These are phyloP conservation scores for Trypanosomatidae sp. DNA, from an alignment of 208 protist genomes.

Conservation along the genomic window DNA sequence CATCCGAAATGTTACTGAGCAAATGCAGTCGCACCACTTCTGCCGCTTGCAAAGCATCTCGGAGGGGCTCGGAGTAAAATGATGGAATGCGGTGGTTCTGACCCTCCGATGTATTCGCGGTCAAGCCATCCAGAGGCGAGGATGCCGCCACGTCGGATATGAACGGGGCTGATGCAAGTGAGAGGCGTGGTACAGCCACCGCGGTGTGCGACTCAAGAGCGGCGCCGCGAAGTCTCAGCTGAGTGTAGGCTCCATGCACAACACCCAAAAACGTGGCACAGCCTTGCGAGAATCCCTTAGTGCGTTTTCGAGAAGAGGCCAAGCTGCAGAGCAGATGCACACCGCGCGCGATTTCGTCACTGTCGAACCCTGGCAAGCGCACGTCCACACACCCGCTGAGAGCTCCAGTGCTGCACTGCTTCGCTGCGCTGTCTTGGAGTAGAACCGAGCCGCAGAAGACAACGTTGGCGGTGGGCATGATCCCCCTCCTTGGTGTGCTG, in stretches of 20 bases:
- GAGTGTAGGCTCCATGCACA: slow-evolving; percentile 33
- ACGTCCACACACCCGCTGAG: slow-evolving; percentile 47
- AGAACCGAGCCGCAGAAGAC: slow-evolving; percentile 51
- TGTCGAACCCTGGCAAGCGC: slow-evolving; percentile 53
- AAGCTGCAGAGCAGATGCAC: slow-evolving; percentile 59
- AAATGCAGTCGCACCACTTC: slow-evolving; percentile 40
- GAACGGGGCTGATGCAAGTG: background rate
- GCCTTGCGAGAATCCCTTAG: slow-evolving; percentile 41
- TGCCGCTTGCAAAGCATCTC: slow-evolving; percentile 35
- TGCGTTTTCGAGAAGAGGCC: slow-evolving; percentile 49
- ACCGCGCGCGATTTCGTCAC: slow-evolving; percentile 54
- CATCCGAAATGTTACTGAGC: slow-evolving; percentile 35
- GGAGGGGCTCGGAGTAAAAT: slow-evolving; percentile 26
- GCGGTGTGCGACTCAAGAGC: background rate
- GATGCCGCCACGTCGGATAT: background rate
- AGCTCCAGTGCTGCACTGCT: slow-evolving; percentile 16
- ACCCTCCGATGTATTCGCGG: background rate
- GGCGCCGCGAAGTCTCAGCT: slow-evolving; percentile 4
- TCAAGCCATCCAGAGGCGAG: background rate
- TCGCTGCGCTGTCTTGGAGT: slow-evolving; percentile 10
- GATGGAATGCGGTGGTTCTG: slow-evolving; percentile 6
- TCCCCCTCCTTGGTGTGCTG: slow-evolving; percentile 55
- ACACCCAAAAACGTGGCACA: slow-evolving; percentile 48
- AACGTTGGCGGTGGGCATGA: slow-evolving; percentile 53
- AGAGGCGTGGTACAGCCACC: background rate